These are phyloP conservation scores for Fraxinus greggii DNA, from an alignment of 305 asterid species.

Conservation along the genomic window DNA sequence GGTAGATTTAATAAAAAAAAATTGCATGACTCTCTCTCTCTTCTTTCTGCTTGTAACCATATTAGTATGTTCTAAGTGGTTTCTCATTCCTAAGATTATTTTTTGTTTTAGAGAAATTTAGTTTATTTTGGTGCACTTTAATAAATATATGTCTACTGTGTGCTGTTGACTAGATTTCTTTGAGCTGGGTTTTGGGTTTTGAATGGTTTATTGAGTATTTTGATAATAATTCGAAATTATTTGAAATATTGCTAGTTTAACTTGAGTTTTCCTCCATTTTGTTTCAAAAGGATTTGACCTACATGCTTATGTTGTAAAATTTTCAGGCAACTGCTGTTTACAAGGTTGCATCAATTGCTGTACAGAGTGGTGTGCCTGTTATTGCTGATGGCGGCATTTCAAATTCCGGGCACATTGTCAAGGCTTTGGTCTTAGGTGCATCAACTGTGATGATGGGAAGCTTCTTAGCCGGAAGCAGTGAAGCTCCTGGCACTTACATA, in stretches of 20 bases:
- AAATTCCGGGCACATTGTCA: constrained; percentile 93
- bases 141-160: neutral
- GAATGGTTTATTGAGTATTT: neutral
- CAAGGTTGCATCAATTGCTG: constrained; percentile 85
- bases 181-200: neutral
- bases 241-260: neutral
- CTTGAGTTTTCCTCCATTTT: neutral
- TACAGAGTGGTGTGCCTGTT: constrained; percentile 68
- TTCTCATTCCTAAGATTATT: neutral
- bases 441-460: constrained; percentile 99
- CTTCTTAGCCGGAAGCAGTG: constrained; percentile 89
- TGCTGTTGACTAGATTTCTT: neutral
- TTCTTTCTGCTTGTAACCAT: neutral
- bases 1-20: no score
- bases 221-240: neutral
- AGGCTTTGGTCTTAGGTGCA: constrained; percentile 88
- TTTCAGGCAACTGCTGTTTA: constrained; percentile 90
- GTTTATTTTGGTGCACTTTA: neutral
- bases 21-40: neutral
- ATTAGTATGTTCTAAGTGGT: neutral
- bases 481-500: constrained; percentile 82
- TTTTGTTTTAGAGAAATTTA: neutral
- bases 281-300: neutral
- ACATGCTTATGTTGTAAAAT: neutral
- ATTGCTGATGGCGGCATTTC: constrained; percentile 98